Percentiles rank a stretch among this genome's conserved stretches.
These are phyloP conservation scores for Pythium rishiriense DNA, from an alignment of 352 stramenopile genomes.

Conservation along the genomic window DNA sequence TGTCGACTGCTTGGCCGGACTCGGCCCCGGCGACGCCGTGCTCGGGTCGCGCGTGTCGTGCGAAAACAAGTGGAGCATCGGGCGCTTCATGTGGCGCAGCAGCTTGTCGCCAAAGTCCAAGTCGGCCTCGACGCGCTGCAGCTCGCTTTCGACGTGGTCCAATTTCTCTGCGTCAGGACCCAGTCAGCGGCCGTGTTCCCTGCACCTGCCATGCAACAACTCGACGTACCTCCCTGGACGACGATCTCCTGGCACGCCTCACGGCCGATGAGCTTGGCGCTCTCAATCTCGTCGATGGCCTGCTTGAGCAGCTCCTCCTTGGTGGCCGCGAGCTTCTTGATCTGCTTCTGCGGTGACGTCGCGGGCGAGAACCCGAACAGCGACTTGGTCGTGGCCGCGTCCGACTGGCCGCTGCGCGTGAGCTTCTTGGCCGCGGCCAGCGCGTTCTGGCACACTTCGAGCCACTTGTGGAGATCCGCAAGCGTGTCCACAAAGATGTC, in stretches of 20 bases:
- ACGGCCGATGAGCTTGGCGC: slow-evolving; percentile 64
- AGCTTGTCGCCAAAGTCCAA: slow-evolving; percentile 79
- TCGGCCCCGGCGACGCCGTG: slow-evolving; percentile 6
- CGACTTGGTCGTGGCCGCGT: slow-evolving; percentile 44
- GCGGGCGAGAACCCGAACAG: slow-evolving; percentile 53
- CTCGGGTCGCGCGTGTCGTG: slow-evolving; percentile 36
- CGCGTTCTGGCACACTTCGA: slow-evolving; percentile 77
- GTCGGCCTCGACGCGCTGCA: slow-evolving; percentile 57
- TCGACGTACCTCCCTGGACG: slow-evolving; percentile 48
- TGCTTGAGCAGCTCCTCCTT: slow-evolving; percentile 73
- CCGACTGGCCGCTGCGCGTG: slow-evolving; percentile 28
- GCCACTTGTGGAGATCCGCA: slow-evolving; percentile 70
- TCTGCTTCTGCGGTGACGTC: slow-evolving; percentile 60
- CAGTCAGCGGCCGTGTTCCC: neutral
- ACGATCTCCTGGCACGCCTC: slow-evolving; percentile 77
- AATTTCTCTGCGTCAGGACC: slow-evolving; percentile 51
- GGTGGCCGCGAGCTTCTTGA: slow-evolving; percentile 56
- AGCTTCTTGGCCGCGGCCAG: slow-evolving; percentile 55
- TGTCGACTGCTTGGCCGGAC: slow-evolving; percentile 12
- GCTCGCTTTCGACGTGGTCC: slow-evolving; percentile 61
- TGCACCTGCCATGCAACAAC: neutral
- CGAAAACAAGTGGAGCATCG: slow-evolving; percentile 71
- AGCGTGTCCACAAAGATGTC: slow-evolving; percentile 76
- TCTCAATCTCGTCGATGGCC: slow-evolving; percentile 71
- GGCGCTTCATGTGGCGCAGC: slow-evolving; percentile 64